Evolutionary conservation across 1,284 basidiomycete species (phyloP).

Genomic region (Exsudoporus floridanus): DNA sequence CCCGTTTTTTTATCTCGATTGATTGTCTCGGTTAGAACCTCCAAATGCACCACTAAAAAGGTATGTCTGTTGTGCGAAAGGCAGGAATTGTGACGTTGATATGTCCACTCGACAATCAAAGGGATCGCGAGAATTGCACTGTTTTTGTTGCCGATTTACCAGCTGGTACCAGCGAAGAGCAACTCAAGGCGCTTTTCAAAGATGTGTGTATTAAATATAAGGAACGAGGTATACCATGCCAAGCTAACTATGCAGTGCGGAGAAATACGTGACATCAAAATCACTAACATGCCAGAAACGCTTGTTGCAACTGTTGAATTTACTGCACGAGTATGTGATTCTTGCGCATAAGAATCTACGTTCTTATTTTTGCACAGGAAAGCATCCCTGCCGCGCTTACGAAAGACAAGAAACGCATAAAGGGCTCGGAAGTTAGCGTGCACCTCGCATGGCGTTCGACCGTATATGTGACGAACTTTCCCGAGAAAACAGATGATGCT

Average conservation of each 20-base stretch:
- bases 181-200: conserved; percentile 76
- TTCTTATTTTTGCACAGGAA: conserved; percentile 47
- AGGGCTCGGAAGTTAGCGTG: conserved; percentile 73
- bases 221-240: conserved; percentile 2
- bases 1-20: conserved; percentile 1
- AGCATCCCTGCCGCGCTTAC: conserved; percentile 83
- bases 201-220: conserved; percentile 59
- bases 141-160: conserved; percentile 83
- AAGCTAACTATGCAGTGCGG: conserved; percentile 66
- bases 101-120: conserved; percentile 30
- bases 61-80: conserved; percentile 37
- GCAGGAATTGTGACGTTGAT: neutral
- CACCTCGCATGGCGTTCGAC: conserved; percentile 93
- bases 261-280: conserved; percentile 73
- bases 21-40: conserved; percentile 38
- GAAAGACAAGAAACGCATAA: conserved; percentile 88
- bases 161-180: conserved; percentile 55
- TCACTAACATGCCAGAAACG: conserved; percentile 56
- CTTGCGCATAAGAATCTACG: neutral
- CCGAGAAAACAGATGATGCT: conserved; percentile 80
- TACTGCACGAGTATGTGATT: conserved; percentile 54
- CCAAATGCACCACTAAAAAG: conserved; percentile 56
- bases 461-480: conserved; percentile 96
- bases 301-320: conserved; percentile 83
- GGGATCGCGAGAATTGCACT: conserved; percentile 95